Conservation (phyloP, 352 stramenopile species). For the Phytophthora aleatoria region DNA sequence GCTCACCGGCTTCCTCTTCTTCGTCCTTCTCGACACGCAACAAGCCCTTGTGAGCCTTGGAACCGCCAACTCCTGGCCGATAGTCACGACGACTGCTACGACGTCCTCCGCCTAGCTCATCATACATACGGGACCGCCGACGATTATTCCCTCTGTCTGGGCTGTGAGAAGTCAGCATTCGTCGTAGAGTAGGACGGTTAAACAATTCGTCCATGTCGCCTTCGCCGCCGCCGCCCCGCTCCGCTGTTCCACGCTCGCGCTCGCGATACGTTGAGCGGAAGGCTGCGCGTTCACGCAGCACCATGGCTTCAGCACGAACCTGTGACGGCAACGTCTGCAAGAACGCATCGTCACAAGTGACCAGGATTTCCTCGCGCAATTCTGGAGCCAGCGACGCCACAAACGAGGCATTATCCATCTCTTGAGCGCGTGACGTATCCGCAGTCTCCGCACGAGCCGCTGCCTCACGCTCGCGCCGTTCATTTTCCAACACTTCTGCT, state of each 20-base stretch:
- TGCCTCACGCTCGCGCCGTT: slow-evolving; percentile 91
- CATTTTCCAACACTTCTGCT: slow-evolving; percentile 96
- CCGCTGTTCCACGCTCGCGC: slow-evolving; percentile 30
- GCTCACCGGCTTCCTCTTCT: slow-evolving; percentile 61
- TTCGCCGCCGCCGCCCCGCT: slow-evolving; percentile 40
- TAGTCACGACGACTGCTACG: slow-evolving; percentile 44
- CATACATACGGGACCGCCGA: slow-evolving; percentile 51
- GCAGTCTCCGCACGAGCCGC: slow-evolving; percentile 64
- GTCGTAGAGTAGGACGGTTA: slow-evolving; percentile 71
- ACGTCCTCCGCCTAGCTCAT: slow-evolving; percentile 49
- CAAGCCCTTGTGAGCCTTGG: slow-evolving; percentile 51
- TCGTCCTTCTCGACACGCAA: slow-evolving; percentile 78
- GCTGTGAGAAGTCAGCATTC: slow-evolving; percentile 82
- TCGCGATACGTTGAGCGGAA: slow-evolving; percentile 76
- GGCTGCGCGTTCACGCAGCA: slow-evolving; percentile 93
- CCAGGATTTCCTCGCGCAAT: slow-evolving; percentile 96
- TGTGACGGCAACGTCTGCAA: slow-evolving; percentile 94
- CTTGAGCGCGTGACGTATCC: slow-evolving; percentile 95
- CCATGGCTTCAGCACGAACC: slow-evolving; percentile 95
- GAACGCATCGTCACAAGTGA: slow-evolving; percentile 96
- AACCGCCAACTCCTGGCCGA: slow-evolving; percentile 23
- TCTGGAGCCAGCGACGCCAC: slow-evolving; percentile 95
- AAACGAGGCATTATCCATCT: slow-evolving; percentile 99
- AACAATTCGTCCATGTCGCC: slow-evolving; percentile 71
- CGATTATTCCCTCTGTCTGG: slow-evolving; percentile 47